Percentiles rank a stretch among this genome's conserved stretches.
These are phyloP conservation scores for Eragrostis curvula DNA, from an alignment of 176 grass and related monocot species.

Conservation along the genomic window DNA sequence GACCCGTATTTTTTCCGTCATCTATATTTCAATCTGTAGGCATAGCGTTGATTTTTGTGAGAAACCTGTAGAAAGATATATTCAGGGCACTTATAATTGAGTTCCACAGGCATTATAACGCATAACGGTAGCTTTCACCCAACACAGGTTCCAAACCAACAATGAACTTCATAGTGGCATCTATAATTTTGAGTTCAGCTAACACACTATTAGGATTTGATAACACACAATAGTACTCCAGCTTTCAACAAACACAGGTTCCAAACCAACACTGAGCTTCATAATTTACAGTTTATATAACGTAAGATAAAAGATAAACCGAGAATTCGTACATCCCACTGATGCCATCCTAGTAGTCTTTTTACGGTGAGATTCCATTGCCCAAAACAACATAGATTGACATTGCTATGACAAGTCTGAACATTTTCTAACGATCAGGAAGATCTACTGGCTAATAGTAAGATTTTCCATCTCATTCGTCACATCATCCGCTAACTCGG, in stretches of 20 bases:
- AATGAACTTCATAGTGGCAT: too few species aligned
- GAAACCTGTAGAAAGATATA: too few species aligned
- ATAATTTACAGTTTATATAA: background rate
- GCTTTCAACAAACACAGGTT: background rate
- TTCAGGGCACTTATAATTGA: too few species aligned
- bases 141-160: too few species aligned
- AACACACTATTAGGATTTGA: too few species aligned
- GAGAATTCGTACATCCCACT: background rate
- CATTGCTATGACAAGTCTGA: background rate
- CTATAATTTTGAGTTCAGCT: too few species aligned
- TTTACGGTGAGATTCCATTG: background rate
- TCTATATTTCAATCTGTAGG: too few species aligned
- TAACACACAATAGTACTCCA: background rate
- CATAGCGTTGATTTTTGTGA: too few species aligned
- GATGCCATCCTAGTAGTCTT: too few species aligned
- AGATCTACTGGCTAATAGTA: conserved; percentile 38
- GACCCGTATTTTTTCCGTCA: too few species aligned
- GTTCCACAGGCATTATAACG: too few species aligned
- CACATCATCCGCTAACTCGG: conserved; percentile 59
- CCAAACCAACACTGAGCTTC: background rate
- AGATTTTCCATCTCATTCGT: conserved; percentile 55
- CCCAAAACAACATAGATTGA: background rate
- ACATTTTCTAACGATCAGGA: background rate
- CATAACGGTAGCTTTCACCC: too few species aligned
- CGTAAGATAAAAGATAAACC: background rate